These are phyloP conservation scores for Wickerhamiella sergipiensis DNA, from an alignment of 805 yeast genomes.

Conservation along the genomic window DNA sequence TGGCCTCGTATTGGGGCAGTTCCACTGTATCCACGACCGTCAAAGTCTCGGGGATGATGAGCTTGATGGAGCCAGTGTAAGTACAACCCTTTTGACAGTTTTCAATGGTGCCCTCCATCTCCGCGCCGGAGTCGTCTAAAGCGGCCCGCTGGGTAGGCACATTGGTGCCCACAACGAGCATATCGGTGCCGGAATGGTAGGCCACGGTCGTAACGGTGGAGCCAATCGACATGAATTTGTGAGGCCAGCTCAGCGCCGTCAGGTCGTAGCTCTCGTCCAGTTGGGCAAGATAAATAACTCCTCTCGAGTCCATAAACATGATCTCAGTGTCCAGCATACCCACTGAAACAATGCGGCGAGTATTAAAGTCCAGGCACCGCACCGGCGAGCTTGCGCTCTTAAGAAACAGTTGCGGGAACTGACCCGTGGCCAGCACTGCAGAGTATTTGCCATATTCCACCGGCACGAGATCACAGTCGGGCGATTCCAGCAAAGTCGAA, in stretches of 20 bases:
- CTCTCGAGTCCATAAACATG: slow-evolving; percentile 30
- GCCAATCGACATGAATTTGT: slow-evolving; percentile 35
- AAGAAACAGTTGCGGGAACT: slow-evolving; percentile 52
- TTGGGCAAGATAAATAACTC: background rate
- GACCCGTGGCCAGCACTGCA: slow-evolving; percentile 59
- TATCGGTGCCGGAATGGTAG: slow-evolving; percentile 52
- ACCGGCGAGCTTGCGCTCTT: slow-evolving; percentile 53
- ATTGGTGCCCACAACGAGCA: slow-evolving; percentile 47
- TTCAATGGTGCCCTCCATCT: background rate
- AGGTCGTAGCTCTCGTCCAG: slow-evolving; percentile 6
- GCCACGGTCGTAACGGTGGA: slow-evolving; percentile 52
- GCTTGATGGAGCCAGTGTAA: slow-evolving; percentile 45
- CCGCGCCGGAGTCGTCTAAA: slow-evolving; percentile 56
- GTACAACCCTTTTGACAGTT: slow-evolving; percentile 19
- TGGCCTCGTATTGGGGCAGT: slow-evolving; percentile 54
- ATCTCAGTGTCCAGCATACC: slow-evolving; percentile 34
- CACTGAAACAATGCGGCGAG: slow-evolving; percentile 35
- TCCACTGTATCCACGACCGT: slow-evolving; percentile 55
- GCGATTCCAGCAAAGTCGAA: slow-evolving; percentile 25
- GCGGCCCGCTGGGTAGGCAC: slow-evolving; percentile 26
- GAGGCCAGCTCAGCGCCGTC: slow-evolving; percentile 2
- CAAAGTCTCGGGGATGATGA: slow-evolving; percentile 69
- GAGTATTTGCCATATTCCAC: slow-evolving; percentile 45
- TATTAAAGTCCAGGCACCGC: slow-evolving; percentile 51
- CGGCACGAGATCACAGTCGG: slow-evolving; percentile 42